Evolutionary conservation across 371 early-diverging fungal species (phyloP).

Genomic region (Mucor lusitanicus): DNA sequence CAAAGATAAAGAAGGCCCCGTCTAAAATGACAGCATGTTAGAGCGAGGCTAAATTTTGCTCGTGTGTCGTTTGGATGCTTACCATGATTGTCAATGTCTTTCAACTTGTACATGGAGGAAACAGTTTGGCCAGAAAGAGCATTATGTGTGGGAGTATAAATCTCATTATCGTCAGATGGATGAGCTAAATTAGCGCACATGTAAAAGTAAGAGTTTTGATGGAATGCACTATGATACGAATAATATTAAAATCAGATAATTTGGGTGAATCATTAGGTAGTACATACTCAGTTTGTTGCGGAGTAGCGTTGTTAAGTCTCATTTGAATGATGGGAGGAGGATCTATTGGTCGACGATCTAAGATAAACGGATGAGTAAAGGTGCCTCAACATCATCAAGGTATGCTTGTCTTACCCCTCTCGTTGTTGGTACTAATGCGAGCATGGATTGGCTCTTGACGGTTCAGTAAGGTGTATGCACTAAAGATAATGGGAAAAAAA

Average conservation of each 20-base stretch:
- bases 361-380: slow-evolving; percentile 1
- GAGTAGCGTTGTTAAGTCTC: slow-evolving; percentile 17
- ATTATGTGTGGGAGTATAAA: slow-evolving; percentile 40
- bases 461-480: slow-evolving; percentile 7
- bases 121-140: slow-evolving; percentile 50
- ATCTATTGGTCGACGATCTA: slow-evolving; percentile 37
- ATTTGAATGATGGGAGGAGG: slow-evolving; percentile 37
- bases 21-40: slow-evolving; percentile 41
- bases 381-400: background rate
- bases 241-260: slow-evolving; percentile 16
- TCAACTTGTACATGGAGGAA: slow-evolving; percentile 49
- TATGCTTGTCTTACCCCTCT: slow-evolving; percentile 20
- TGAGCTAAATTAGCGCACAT: slow-evolving; percentile 52
- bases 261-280: slow-evolving; percentile 1
- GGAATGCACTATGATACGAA: slow-evolving; percentile 55
- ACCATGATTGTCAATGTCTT: slow-evolving; percentile 49
- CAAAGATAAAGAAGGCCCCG: slow-evolving; percentile 94
- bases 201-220: slow-evolving; percentile 52
- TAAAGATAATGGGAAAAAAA: background rate
- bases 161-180: slow-evolving; percentile 36
- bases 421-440: slow-evolving; percentile 33
- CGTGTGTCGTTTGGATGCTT: background rate
- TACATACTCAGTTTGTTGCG: slow-evolving; percentile 24
- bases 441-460: slow-evolving; percentile 31
- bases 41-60: background rate